Percentiles rank a stretch among this genome's conserved stretches.
Conservation (phyloP, 306 rosid species). For the Cicer arietinum region DNA sequence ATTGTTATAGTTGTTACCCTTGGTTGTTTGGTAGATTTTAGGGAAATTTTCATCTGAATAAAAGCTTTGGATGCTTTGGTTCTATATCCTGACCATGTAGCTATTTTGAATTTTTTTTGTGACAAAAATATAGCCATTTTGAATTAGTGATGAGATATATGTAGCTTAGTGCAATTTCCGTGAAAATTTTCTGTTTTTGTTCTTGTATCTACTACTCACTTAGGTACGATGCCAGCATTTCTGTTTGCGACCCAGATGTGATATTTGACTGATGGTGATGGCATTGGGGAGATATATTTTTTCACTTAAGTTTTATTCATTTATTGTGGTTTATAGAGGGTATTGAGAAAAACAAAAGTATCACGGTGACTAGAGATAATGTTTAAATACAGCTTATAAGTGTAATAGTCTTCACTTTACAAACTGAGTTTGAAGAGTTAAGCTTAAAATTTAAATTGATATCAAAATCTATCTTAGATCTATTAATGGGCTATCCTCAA, state of each 20-base stretch:
- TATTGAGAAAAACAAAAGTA: background rate
- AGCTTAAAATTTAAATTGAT: no score
- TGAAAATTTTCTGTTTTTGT: constrained; percentile 2
- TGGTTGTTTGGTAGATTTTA: constrained; percentile 14
- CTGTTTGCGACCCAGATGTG: constrained; percentile 33
- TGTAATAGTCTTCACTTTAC: background rate
- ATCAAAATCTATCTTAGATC: background rate
- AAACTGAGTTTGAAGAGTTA: background rate
- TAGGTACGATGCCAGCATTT: constrained; percentile 29
- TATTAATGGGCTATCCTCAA: background rate
- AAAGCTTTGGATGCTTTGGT: background rate
- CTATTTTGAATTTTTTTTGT: constrained; percentile 7
- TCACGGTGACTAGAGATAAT: background rate
- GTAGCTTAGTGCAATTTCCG: background rate
- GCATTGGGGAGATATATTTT: constrained; percentile 12
- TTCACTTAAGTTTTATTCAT: background rate
- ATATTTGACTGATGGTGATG: constrained; percentile 21
- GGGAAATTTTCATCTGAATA: constrained; percentile 21
- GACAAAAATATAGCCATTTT: constrained; percentile 9
- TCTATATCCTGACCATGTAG: constrained; percentile 10
- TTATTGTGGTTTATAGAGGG: background rate
- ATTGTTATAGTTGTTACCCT: constrained; percentile 1
- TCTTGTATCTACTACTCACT: constrained; percentile 1
- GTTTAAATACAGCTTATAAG: background rate
- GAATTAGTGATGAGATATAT: background rate